These are phyloP conservation scores for Tuber brumale DNA, from an alignment of 495 filamentous ascomycete species.

Conservation along the genomic window DNA sequence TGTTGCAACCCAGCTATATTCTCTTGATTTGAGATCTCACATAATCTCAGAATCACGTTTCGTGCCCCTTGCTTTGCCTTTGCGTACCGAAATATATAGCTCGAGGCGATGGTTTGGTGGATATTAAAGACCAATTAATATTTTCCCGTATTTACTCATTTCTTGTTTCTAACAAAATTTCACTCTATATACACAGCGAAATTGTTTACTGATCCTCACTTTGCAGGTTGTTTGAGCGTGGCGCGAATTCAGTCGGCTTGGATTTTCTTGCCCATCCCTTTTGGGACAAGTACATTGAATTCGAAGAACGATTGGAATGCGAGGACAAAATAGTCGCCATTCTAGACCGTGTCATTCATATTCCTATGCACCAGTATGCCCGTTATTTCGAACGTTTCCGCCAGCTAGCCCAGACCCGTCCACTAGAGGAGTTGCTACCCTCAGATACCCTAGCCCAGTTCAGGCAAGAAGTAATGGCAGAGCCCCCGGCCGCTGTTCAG, in stretches of 20 bases:
- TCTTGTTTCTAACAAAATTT: slow-evolving; percentile 30
- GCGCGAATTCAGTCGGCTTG: slow-evolving; percentile 72
- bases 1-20: slow-evolving; percentile 40
- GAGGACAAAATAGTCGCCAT: slow-evolving; percentile 82
- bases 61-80: slow-evolving; percentile 39
- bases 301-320: slow-evolving; percentile 81
- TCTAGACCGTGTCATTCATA: slow-evolving; percentile 75
- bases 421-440: slow-evolving; percentile 65
- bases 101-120: slow-evolving; percentile 29
- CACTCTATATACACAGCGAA: slow-evolving; percentile 27
- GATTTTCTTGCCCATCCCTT: slow-evolving; percentile 94
- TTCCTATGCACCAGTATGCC: slow-evolving; percentile 95
- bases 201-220: slow-evolving; percentile 53
- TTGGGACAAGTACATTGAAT: slow-evolving; percentile 98
- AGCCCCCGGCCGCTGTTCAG: slow-evolving; percentile 48
- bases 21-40: slow-evolving; percentile 42
- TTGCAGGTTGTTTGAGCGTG: slow-evolving; percentile 84
- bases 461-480: slow-evolving; percentile 60
- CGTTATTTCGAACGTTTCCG: slow-evolving; percentile 91
- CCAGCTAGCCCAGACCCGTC: slow-evolving; percentile 64
- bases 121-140: slow-evolving; percentile 36
- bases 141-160: slow-evolving; percentile 45
- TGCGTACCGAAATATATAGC: slow-evolving; percentile 26
- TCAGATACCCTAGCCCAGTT: slow-evolving; percentile 62
- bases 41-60: slow-evolving; percentile 41